Percentiles rank a stretch among this genome's conserved stretches.
Conservation (phyloP, 305 asterid genomes). For the Fraxinus albicans region DNA sequence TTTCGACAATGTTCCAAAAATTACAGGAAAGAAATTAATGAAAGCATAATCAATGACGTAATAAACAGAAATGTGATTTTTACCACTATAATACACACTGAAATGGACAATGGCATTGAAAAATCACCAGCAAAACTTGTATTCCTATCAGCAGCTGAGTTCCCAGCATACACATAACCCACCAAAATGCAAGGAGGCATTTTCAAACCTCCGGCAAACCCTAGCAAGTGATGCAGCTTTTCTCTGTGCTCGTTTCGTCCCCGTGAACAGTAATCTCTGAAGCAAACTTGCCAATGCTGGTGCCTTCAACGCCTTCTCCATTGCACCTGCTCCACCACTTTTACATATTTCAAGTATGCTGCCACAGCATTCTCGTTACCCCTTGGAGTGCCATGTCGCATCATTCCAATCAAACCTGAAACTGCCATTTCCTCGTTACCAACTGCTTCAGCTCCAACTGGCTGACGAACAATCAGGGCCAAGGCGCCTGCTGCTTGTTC, state of each 20-base stretch:
- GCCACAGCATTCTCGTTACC: slow-evolving; percentile 91
- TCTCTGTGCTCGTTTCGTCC: slow-evolving; percentile 85
- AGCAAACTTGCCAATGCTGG: slow-evolving; percentile 68
- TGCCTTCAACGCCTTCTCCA: slow-evolving; percentile 65
- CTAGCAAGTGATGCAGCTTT: slow-evolving; percentile 90
- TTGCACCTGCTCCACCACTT: slow-evolving; percentile 66
- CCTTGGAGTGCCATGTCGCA: slow-evolving; percentile 77
- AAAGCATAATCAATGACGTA: slow-evolving; percentile 30
- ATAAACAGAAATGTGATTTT: slow-evolving; percentile 10
- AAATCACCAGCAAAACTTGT: slow-evolving; percentile 63
- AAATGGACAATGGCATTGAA: slow-evolving; percentile 58
- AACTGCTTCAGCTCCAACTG: slow-evolving; percentile 70
- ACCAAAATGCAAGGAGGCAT: slow-evolving; percentile 21
- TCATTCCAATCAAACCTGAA: slow-evolving; percentile 59
- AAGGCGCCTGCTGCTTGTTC: slow-evolving; percentile 93
- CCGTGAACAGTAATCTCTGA: slow-evolving; percentile 72
- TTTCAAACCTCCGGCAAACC: slow-evolving; percentile 69
- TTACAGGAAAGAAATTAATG: slow-evolving; percentile 30
- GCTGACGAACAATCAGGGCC: slow-evolving; percentile 70
- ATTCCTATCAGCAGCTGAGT: slow-evolving; percentile 46
- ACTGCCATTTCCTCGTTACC: slow-evolving; percentile 64
- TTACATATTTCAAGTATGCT: slow-evolving; percentile 72
- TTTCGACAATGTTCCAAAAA: slow-evolving; percentile 20
- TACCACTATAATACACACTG: slow-evolving; percentile 66
- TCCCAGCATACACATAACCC: slow-evolving; percentile 43